Conservation (phyloP, 1,284 basidiomycete genomes). For the Boletellus sp. region DNA sequence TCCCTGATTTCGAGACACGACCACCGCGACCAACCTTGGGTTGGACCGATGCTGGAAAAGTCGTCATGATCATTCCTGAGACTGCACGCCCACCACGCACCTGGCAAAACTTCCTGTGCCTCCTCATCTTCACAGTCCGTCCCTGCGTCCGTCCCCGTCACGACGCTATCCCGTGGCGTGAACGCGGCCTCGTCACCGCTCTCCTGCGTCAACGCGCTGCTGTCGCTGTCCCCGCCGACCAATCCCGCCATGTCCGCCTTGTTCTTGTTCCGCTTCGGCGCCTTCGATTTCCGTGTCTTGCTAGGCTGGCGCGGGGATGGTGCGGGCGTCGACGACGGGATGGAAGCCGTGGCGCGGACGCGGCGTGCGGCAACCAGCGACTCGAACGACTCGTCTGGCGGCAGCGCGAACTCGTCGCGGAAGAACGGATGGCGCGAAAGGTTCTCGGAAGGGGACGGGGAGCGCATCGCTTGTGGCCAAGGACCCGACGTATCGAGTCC, state of each 20-base stretch:
- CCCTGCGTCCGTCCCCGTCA: constrained; percentile 67
- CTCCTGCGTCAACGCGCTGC: constrained; percentile 74
- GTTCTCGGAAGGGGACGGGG: constrained; percentile 65
- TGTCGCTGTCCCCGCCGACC: constrained; percentile 74
- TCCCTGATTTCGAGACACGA: constrained; percentile 25
- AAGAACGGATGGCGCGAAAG: constrained; percentile 67
- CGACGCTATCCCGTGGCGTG: constrained; percentile 56
- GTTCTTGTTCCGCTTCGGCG: constrained; percentile 26
- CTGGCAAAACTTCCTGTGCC: constrained; percentile 51
- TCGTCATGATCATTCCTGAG: constrained; percentile 14
- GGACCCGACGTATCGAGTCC: constrained; percentile 52
- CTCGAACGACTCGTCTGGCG: constrained; percentile 56
- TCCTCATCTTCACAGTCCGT: constrained; percentile 69
- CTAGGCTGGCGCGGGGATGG: constrained; percentile 37
- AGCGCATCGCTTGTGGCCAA: constrained; percentile 48
- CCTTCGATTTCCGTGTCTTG: constrained; percentile 27
- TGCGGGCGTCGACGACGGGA: constrained; percentile 55
- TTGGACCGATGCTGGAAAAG: constrained; percentile 17
- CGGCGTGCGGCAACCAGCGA: constrained; percentile 57
- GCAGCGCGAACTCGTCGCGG: constrained; percentile 62
- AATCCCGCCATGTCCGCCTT: constrained; percentile 58
- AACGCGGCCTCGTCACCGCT: constrained; percentile 64
- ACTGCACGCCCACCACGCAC: constrained; percentile 34
- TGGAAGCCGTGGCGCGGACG: constrained; percentile 55
- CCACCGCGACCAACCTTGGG: constrained; percentile 26